These are phyloP conservation scores for Detonula confervacea DNA, from an alignment of 352 stramenopile species.

Conservation along the genomic window DNA sequence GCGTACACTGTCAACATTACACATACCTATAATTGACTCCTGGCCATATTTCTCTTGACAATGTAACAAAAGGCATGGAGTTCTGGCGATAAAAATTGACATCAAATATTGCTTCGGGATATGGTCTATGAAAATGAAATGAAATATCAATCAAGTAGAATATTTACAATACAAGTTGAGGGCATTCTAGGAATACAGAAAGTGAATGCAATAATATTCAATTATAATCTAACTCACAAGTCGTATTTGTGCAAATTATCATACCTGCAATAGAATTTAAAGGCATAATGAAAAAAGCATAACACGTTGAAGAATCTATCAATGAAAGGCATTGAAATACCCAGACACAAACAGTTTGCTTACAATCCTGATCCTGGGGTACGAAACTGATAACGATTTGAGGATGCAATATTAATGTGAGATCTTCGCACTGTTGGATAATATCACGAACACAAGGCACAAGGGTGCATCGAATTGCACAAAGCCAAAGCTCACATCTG, in stretches of 20 bases:
- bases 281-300: neutral
- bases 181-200: no score
- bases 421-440: no score
- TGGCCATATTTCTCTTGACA: constrained; percentile 88
- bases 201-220: no score
- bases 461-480: no score
- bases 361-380: constrained; percentile 88
- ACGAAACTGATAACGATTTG: constrained; percentile 84
- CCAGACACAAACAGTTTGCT: no score
- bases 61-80: constrained; percentile 91
- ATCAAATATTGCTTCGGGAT: constrained; percentile 95
- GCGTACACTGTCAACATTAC: constrained; percentile 86
- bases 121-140: no score
- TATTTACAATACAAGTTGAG: no score
- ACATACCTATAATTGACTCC: constrained; percentile 56
- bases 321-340: no score
- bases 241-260: constrained; percentile 85
- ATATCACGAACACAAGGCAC: no score
- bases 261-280: constrained; percentile 46
- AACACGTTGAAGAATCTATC: neutral
- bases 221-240: no score
- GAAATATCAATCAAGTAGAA: no score
- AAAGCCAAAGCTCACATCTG: constrained; percentile 84
- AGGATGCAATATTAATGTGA: no score
- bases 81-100: constrained; percentile 94